Base-by-base conservation (phyloP, 441 rosid species). In the Adansonia gregorii region DNA sequence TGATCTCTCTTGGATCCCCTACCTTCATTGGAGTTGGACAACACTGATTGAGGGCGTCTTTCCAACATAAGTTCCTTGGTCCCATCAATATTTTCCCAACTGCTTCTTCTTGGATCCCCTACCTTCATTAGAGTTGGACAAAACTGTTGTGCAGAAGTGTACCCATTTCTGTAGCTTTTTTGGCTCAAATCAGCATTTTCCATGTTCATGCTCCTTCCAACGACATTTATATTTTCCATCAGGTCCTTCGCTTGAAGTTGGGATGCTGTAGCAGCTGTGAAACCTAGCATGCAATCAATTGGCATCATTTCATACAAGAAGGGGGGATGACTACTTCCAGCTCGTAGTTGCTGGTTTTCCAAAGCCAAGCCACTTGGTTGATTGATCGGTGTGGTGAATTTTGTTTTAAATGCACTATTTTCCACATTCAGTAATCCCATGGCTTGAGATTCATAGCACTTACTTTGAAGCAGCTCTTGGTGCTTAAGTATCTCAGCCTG, bases 1-100 rank as follows among this genome's bases (percentile, higher is more conserved):
- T 81, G 79, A 63, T 74, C 87, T 86, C 94, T 87, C 86, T 87
- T 87, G 79, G 81, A 82, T 48, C 90, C 88, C 65, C 83, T 86
- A 74, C 83, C 83, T 83, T 79, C 91, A 75, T 51, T 74, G 46
- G 39, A 75, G 67, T 83, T 73, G 67, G 84, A 55, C 60, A 79
- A 54, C 73, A 56, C 78, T 74, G 86, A 82, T 73, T 83, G 84
- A 73, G 83, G 81, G 14, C 24, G 75, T 63, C 39, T 66, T 75
- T 79, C 88, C 59, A 83, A 52, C 70, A 75, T 45, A 61, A 70
- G 20, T 76, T 86, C 84, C 81, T 81, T 80, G 78, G 81, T 78
- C 59, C 78, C 72, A n/a, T 80, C 85, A 70, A 73, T 71, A 51
- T 78, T 81, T 79, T 66, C 78, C 69, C 82, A 71, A 54, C 59